phyloP scores from a whole-genome alignment of 2,329 filamentous ascomycete genomes.

The Trichoderma lentiforme region DNA sequence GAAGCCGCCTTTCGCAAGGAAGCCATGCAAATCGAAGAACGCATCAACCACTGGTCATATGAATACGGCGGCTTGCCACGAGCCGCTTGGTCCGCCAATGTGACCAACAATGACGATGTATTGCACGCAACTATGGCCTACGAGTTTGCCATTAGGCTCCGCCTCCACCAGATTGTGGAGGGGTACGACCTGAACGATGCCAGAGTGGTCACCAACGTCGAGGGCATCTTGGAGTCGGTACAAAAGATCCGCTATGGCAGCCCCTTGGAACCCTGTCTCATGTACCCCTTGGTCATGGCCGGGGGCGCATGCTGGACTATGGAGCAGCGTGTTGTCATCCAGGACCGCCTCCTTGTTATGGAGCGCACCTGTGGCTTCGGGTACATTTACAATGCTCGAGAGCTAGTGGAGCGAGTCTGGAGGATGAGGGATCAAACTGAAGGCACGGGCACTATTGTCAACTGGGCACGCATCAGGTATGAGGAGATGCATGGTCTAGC shows the following conservation, averaged over 20 bases:
- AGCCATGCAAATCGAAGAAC: slow-evolving; percentile 31
- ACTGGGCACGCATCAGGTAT: slow-evolving; percentile 35
- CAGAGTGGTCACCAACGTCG: slow-evolving; percentile 33
- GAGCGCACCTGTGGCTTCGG: slow-evolving; percentile 42
- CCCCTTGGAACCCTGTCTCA: slow-evolving; percentile 38
- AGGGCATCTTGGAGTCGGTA: slow-evolving; percentile 35
- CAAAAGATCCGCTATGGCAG: slow-evolving; percentile 41
- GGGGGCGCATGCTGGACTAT: slow-evolving; percentile 36
- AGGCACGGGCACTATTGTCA: slow-evolving; percentile 30
- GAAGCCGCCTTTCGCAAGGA: slow-evolving; percentile 31
- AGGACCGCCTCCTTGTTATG: slow-evolving; percentile 42
- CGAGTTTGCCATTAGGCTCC: slow-evolving; percentile 40
- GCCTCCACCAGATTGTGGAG: slow-evolving; percentile 42
- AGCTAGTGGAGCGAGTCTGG: slow-evolving; percentile 41
- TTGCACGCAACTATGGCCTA: slow-evolving; percentile 38
- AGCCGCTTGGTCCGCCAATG: slow-evolving; percentile 24
- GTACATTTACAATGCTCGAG: slow-evolving; percentile 40
- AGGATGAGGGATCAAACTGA: slow-evolving; percentile 28
- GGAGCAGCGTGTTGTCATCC: slow-evolving; percentile 38
- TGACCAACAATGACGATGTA: slow-evolving; percentile 28
- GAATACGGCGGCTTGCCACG: slow-evolving; percentile 29
- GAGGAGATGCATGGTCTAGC: slow-evolving; percentile 37
- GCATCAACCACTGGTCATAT: slow-evolving; percentile 38
- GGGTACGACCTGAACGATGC: slow-evolving; percentile 38
- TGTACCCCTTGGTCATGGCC: slow-evolving; percentile 42